Evolutionary conservation across 345 rosid species (phyloP).

Genomic region (Hirschfeldia incana): DNA sequence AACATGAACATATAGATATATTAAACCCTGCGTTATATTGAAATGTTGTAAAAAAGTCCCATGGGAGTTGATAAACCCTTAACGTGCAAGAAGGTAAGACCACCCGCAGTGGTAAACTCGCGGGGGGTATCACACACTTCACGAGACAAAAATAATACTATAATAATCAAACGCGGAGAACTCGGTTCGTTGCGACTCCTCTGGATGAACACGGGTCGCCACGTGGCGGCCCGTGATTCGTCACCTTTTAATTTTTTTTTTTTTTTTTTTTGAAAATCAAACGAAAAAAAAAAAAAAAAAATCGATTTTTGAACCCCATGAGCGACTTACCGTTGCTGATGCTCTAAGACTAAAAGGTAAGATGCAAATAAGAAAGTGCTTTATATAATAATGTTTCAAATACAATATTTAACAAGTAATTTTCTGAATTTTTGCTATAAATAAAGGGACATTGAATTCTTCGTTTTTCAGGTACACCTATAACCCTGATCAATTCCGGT

Average conservation of each 20-base stretch:
- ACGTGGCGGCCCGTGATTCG: too few relatives aligned
- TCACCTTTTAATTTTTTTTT: too few relatives aligned
- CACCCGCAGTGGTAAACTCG: too few relatives aligned
- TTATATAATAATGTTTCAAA: not conserved
- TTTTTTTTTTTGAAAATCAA: too few relatives aligned
- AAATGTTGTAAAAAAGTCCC: not conserved
- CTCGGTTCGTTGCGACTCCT: too few relatives aligned
- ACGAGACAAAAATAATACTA: too few relatives aligned
- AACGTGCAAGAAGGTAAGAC: slow-evolving; percentile 11
- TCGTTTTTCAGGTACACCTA: slow-evolving; percentile 61
- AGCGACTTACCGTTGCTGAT: too few relatives aligned
- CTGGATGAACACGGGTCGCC: too few relatives aligned
- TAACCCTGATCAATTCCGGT: slow-evolving; percentile 61
- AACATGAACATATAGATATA: slow-evolving; percentile 12
- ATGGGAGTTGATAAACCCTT: slow-evolving; percentile 8
- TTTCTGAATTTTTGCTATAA: not conserved
- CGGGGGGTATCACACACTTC: too few relatives aligned
- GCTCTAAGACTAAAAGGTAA: not conserved
- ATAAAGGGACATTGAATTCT: slow-evolving; percentile 25
- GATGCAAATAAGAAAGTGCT: not conserved
- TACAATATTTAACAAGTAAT: not conserved
- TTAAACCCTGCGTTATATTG: not conserved
- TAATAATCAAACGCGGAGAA: too few relatives aligned
- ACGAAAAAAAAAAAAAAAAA: too few relatives aligned
- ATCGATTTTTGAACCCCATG: too few relatives aligned